Evolutionary conservation across 768 basidiomycete species (phyloP), one percentile per base, ranked within the genome.

Genomic region (Rhodosporidiobolus sp.): DNA sequence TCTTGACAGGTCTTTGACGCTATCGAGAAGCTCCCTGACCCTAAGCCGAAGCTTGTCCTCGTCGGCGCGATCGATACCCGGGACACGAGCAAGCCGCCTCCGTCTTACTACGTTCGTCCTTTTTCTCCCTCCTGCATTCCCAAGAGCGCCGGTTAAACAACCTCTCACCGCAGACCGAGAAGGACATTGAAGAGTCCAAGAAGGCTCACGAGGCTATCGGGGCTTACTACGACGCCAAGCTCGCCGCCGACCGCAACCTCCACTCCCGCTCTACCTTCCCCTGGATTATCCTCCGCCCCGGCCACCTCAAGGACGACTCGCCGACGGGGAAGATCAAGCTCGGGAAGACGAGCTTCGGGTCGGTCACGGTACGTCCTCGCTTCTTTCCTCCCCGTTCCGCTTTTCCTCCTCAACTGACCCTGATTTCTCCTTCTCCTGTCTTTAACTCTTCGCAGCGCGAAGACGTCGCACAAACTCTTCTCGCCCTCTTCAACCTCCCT

Each of bases 251-350:
- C 77, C 78, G 81, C 59, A 79, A 84, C 73, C 79, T 85, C 48
- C 79, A 79, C 57, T 67, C 82, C 65, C 85, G 88, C 32, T 84
- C 84, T 28, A 79, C 84, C 0, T 88, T 90, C 82, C 84, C 86
- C 63, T 89, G 86, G 86, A 86, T 86, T 5, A 87, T 89, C 49
- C 79, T 90, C 45, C 86, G 88, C 16, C 88, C 89, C n/a, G 86
- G 86, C n/a, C 76, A 75, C 4, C 79, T 90, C n/a, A 83, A 79
- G 0, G 83, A 87, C 61, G 81, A 83, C 4, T 82, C 85, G 0
- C 86, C 86, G 0, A 84, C 83, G 5, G 87, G 86, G 1, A 85
- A 81, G 46, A 86, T 84, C 0, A 76, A 81, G 46, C 81, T 89
- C 56, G 89, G 89, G 5, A 80, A 81, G 70, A 87, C 87, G 0